A percentile compares a stretch with the other conserved stretches of the same genome.
Evolutionary conservation across 2,329 filamentous ascomycete species (phyloP).

Genomic region (Botrytis sinoallii): DNA sequence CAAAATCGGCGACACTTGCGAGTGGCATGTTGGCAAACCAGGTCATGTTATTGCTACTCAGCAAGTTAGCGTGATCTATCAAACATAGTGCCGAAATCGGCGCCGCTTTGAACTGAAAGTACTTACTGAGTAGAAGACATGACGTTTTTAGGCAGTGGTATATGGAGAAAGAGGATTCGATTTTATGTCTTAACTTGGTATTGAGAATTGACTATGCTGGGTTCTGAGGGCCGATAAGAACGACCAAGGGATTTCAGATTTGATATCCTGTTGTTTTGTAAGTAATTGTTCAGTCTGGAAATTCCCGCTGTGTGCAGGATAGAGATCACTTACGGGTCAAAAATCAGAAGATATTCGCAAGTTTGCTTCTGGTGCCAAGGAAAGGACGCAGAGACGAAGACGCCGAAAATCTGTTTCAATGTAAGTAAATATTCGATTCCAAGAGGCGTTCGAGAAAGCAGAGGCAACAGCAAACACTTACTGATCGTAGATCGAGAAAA

Average conservation of each 20-base stretch:
- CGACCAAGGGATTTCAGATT: background rate
- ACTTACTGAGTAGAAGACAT: background rate
- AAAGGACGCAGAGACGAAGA: background rate
- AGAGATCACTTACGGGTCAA: background rate
- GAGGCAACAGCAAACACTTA: background rate
- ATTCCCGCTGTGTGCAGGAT: background rate
- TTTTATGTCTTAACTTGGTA: background rate
- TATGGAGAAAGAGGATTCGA: too few relatives aligned
- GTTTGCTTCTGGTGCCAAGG: background rate
- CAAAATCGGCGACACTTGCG: background rate
- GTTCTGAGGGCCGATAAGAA: background rate
- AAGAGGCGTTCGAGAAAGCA: background rate
- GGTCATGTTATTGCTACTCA: background rate
- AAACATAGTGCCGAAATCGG: background rate
- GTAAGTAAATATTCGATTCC: background rate
- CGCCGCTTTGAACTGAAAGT: background rate
- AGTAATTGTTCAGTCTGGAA: background rate
- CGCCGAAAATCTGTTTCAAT: background rate
- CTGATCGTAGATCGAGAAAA: background rate
- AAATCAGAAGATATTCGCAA: background rate
- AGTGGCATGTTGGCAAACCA: background rate
- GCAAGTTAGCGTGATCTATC: background rate
- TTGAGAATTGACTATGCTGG: background rate
- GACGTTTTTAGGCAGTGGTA: background rate
- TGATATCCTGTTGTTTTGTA: background rate